phyloP scores from a whole-genome alignment of 2,329 filamentous ascomycete genomes.

The Aspergillus quadricinctus region DNA sequence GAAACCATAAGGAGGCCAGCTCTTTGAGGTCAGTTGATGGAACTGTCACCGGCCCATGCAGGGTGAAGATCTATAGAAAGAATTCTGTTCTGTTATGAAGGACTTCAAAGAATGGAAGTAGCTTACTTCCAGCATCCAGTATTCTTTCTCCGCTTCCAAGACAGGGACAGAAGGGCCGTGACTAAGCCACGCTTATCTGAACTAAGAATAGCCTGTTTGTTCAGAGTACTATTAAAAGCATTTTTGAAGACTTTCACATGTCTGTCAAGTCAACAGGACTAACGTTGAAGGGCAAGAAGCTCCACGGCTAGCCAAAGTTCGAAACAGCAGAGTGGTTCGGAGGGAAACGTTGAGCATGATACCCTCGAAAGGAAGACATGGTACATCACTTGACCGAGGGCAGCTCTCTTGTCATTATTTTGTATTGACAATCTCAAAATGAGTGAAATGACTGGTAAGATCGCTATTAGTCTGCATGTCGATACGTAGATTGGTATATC shows the following conservation, averaged over 20 bases:
- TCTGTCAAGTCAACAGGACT: not conserved
- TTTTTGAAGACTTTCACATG: not conserved
- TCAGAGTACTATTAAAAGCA: not conserved
- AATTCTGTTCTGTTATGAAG: not conserved
- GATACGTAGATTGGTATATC: not conserved
- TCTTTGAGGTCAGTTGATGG: constrained; percentile 10
- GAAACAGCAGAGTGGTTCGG: not conserved
- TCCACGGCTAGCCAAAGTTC: not conserved
- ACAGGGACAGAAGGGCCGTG: not conserved
- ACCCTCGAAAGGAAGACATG: not conserved
- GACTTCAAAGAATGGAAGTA: not conserved
- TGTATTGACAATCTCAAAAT: not conserved
- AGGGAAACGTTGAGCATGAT: not conserved
- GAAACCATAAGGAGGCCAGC: constrained; percentile 25
- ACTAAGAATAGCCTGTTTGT: not conserved
- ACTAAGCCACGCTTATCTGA: not conserved
- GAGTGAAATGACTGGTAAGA: not conserved
- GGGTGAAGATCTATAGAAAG: not conserved
- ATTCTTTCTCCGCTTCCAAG: not conserved
- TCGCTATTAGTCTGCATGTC: not conserved
- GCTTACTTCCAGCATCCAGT: not conserved
- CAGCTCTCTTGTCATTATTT: not conserved
- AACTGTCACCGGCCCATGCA: constrained; percentile 6
- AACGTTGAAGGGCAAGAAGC: not conserved
- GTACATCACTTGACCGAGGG: not conserved